Percentiles rank a stretch among this genome's conserved stretches.
Conservation (phyloP, 352 stramenopile genomes). For the Globisporangium alternatum region DNA sequence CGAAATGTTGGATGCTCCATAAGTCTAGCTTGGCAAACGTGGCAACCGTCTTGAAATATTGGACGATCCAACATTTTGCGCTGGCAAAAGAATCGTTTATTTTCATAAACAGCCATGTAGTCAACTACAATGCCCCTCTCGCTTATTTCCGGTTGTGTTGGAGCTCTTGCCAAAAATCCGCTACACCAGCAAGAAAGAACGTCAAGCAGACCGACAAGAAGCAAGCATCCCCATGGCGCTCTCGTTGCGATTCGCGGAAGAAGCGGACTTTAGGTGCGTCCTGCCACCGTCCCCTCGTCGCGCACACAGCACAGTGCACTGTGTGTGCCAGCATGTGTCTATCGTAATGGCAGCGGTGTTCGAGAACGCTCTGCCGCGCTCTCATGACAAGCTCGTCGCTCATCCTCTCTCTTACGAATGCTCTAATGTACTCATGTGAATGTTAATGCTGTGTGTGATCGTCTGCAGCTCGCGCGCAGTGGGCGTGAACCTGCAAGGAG, state of each 20-base stretch:
- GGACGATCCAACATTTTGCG: too few species aligned
- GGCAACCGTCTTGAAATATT: too few species aligned
- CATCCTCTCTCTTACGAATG: too few species aligned
- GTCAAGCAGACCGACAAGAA: too few species aligned
- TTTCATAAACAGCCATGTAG: too few species aligned
- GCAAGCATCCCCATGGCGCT: slow-evolving; percentile 29
- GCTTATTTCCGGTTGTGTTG: too few species aligned
- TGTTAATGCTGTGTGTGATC: neutral
- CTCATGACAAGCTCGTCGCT: neutral
- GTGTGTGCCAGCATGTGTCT: neutral
- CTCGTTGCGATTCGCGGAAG: slow-evolving; percentile 39
- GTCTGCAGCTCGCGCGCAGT: slow-evolving; percentile 44
- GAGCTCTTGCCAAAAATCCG: too few species aligned
- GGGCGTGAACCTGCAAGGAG: slow-evolving; percentile 28
- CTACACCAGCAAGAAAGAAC: neutral
- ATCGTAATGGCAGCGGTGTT: neutral
- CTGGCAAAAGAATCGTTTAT: too few species aligned
- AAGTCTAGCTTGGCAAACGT: too few species aligned
- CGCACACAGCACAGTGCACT: neutral
- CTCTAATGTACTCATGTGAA: neutral
- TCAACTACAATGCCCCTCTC: too few species aligned
- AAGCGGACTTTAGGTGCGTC: slow-evolving; percentile 54
- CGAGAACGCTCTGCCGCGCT: neutral
- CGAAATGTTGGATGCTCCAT: too few species aligned
- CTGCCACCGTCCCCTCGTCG: too few species aligned